Evolutionary conservation across 139 green algal genomes (phyloP).

Genomic region (Dunaliella primolecta): DNA sequence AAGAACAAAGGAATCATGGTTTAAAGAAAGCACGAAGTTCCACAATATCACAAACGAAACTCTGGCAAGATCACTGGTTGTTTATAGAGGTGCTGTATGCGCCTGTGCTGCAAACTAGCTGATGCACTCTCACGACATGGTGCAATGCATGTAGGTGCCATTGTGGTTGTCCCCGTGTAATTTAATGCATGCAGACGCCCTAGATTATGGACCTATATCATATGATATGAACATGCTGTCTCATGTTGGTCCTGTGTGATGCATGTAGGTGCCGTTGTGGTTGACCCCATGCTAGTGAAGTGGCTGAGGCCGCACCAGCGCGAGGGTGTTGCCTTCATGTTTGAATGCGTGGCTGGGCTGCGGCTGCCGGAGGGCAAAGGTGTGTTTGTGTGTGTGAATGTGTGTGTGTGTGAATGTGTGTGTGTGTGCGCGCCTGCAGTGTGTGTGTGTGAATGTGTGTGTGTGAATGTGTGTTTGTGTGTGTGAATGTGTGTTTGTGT

Average conservation of each 20-base stretch:
- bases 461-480: background rate
- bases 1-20: background rate
- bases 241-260: no score
- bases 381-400: conserved; percentile 10
- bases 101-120: no score
- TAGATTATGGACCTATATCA: no score
- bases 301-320: conserved; percentile 92
- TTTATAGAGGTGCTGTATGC: no score
- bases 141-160: no score
- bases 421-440: background rate
- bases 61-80: no score
- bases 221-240: no score
- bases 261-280: conserved; percentile 42
- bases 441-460: background rate
- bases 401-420: background rate
- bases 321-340: conserved; percentile 98
- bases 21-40: background rate
- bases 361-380: conserved; percentile 24
- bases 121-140: no score
- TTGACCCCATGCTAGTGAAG: conserved; percentile 84
- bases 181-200: no score
- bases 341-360: conserved; percentile 94
- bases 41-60: background rate
- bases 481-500: background rate
- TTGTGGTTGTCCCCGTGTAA: conserved; percentile 84